Evolutionary conservation across 2,329 filamentous ascomycete genomes (phyloP).

Genomic region (Elsinoe fawcettii): DNA sequence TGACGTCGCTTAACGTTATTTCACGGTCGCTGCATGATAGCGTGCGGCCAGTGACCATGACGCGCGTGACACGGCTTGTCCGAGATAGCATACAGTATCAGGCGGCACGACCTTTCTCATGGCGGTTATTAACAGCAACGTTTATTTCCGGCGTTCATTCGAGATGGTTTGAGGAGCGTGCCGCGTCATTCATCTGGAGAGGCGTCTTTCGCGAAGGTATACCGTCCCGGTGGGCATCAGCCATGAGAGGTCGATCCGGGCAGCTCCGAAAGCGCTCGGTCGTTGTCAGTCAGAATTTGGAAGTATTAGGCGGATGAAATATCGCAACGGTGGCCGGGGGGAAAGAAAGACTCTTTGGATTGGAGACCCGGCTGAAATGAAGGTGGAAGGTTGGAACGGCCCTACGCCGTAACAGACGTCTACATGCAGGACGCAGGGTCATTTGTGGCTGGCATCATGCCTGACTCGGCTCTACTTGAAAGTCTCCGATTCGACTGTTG

Average conservation of each 20-base stretch:
- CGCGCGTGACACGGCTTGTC: not conserved
- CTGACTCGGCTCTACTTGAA: not conserved
- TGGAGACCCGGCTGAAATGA: not conserved
- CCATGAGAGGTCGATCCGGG: not conserved
- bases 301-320: not conserved
- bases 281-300: not conserved
- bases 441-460: not conserved
- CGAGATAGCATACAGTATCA: not conserved
- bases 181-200: not conserved
- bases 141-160: not conserved
- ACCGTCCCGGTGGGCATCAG: not conserved
- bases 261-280: not conserved
- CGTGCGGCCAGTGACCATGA: not conserved
- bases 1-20: not conserved
- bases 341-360: not conserved
- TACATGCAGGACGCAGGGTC: slow-evolving; percentile 2
- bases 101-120: not conserved
- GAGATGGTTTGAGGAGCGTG: not conserved
- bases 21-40: not conserved
- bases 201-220: not conserved
- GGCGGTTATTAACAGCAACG: not conserved
- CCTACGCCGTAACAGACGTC: not conserved
- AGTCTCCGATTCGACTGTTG: not conserved
- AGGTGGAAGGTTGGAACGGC: not conserved
- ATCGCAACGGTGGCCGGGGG: not conserved